Evolutionary conservation across 768 basidiomycete genomes (phyloP), one percentile per base, ranked within the genome.

Genomic region (Astraeus odoratus): DNA sequence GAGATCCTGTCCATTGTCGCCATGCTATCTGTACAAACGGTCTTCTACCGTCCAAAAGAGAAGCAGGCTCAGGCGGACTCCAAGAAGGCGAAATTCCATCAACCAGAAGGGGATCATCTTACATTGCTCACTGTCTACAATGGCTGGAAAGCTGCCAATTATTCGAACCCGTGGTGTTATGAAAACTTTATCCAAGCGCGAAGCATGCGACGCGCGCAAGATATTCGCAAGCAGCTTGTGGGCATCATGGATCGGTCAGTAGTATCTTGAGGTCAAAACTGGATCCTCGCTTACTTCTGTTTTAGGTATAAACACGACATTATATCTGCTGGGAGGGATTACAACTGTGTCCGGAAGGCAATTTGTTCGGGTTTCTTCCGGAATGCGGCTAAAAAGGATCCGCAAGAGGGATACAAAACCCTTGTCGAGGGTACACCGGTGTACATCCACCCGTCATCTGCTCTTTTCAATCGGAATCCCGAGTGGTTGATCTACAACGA

Each of bases 21-120:
- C 8, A 99, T 99, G 96, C 70, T 98, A 31, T 92, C 90, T 3
- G 91, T 96, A 24, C 94, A 95, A 60, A 88, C 81, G 40, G 91
- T 98, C 30, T 99, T 98, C 65, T 98, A 98, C 66, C 81, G 96
- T 29, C 96, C 95, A n/a, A 97, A 98, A 67, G 96, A 98, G 67
- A 98, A 98, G 67, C 96, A 98, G 63, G 93, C 89, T 9, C 95
- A 98, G 67, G 96, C 96, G 0, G 96, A 99, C 66, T 93, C 95
- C 27, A 98, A 99, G 72, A 99, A 98, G 65, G 96, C 96, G 25
- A 99, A 99, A 65, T 99, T 99, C 68, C 95, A 98, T 67, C 91
- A 98, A 61, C 91, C 96, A 1, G 96, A 98, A 69, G 96, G 96
- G 8, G 96, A 98, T 57, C 90, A 98, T 61, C 68, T 95, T 26